Evolutionary conservation across 1,139 yeast genomes (phyloP).

Genomic region (Yamadazyma mexicana): DNA sequence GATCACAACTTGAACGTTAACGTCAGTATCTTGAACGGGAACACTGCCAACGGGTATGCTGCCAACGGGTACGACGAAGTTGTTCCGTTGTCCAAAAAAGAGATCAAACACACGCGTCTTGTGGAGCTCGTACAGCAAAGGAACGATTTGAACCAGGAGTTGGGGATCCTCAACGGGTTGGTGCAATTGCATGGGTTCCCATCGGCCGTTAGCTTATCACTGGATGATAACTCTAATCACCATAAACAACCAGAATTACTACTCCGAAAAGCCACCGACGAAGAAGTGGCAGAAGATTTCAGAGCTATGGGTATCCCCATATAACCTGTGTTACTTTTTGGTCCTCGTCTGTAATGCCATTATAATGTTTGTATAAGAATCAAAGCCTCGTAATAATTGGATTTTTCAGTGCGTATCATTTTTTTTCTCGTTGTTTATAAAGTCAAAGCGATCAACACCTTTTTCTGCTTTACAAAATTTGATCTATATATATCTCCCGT

Average conservation of each 20-base stretch:
- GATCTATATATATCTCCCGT: background rate
- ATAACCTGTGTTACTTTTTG: too few species aligned
- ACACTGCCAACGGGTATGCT: too few species aligned
- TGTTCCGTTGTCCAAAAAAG: conserved; percentile 29
- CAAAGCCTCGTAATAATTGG: too few species aligned
- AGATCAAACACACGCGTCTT: conserved; percentile 37
- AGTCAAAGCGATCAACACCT: conserved; percentile 1
- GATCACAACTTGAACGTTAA: conserved; percentile 10
- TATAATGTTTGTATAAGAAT: too few species aligned
- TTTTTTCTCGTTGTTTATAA: conserved; percentile 1
- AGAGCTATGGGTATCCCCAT: conserved; percentile 46
- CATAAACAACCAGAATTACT: conserved; percentile 30
- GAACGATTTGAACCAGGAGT: conserved; percentile 53
- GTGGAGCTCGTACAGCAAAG: conserved; percentile 53
- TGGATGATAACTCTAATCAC: conserved; percentile 18
- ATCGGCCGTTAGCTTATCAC: conserved; percentile 51
- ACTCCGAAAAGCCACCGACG: conserved; percentile 53
- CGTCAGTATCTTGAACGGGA: conserved; percentile 6
- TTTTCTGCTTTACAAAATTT: too few species aligned
- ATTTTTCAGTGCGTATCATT: background rate
- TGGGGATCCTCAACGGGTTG: conserved; percentile 58
- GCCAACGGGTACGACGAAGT: conserved; percentile 9
- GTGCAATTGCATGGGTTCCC: conserved; percentile 65
- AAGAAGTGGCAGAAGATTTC: conserved; percentile 65
- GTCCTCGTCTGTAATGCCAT: too few species aligned